Evolutionary conservation across 2,329 filamentous ascomycete genomes (phyloP).

Genomic region (Onygenales sp.): DNA sequence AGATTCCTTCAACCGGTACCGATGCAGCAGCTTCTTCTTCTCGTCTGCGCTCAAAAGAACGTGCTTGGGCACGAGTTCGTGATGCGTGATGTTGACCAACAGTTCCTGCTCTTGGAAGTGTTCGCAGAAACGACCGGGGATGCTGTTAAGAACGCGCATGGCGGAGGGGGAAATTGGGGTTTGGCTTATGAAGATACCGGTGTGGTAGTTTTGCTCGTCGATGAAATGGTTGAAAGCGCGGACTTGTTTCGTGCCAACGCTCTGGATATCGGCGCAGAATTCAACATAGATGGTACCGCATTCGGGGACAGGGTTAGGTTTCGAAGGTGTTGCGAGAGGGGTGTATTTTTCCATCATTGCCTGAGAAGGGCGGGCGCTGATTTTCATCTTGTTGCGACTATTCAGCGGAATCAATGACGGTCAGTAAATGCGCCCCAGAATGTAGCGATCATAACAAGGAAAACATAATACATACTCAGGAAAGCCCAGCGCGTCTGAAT

Average conservation of each 20-base stretch:
- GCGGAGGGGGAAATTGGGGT: constrained; percentile 76
- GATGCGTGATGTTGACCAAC: constrained; percentile 94
- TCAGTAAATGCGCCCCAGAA: not conserved
- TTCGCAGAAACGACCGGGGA: constrained; percentile 75
- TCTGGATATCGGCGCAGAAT: constrained; percentile 66
- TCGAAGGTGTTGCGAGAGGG: constrained; percentile 56
- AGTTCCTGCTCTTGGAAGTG: constrained; percentile 94
- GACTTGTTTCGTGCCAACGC: constrained; percentile 83
- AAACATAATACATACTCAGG: constrained; percentile 55
- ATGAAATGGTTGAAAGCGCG: constrained; percentile 80
- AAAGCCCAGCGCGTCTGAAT: constrained; percentile 60
- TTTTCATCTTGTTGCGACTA: constrained; percentile 76
- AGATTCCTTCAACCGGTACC: constrained; percentile 94
- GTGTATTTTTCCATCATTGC: constrained; percentile 81
- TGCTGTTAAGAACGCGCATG: constrained; percentile 72
- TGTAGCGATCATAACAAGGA: not conserved
- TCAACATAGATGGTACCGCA: constrained; percentile 89
- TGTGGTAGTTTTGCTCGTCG: constrained; percentile 69
- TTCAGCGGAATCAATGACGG: not conserved
- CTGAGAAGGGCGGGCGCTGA: constrained; percentile 75
- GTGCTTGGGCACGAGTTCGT: constrained; percentile 92
- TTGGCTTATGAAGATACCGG: constrained; percentile 81
- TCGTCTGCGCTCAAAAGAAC: constrained; percentile 83
- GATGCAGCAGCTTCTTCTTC: constrained; percentile 72
- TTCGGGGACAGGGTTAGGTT: constrained; percentile 59